Base-by-base conservation (phyloP, 768 basidiomycete species). In the Boletus edulis region DNA sequence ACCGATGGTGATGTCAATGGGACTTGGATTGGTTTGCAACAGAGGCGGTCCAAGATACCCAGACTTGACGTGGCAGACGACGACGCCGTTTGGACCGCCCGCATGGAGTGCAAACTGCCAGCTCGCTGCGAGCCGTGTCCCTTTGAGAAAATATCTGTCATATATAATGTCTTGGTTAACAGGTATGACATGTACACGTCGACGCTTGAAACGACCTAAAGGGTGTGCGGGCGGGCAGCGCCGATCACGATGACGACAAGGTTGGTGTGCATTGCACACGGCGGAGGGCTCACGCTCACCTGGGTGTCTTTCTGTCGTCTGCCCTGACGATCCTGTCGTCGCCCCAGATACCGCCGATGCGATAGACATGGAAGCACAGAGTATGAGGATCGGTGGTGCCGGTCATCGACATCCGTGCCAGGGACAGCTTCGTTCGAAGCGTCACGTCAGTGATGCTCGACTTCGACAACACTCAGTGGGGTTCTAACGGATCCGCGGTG, bases 321-420 rank as follows among this genome's bases (percentile, higher is more conserved):
- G 46, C 67, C 43, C 52, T 62, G 56, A 71, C 41, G 46, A 71
- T 52, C 53, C 55, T 70, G 51, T 69, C 64, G 22, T 72, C 66
- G 18, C 63, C 49, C 56, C 67, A 67, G 14, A 71, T 50, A 17
- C 67, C 54, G 0, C 71, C 71, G 11, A 59, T 49, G 1, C 67
- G 62, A 49, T 71, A 71, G 46, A 71, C 54, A 38, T 71, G 69
- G 13, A 71, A 49, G 46, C 57, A 61, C 52, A 61, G 22, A 5
- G 65, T 55, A 24, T 13, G 46, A 9, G 51, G 24, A 17, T 55
- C 53, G 20, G 22, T 35, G 14, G 37, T 9, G 12, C 34, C 34
- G 34, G 34, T 11, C 34, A 14, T 14, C 12, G 34, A 35, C 59
- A 52, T 61, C 5, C 35, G 29, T 22, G 37, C 41, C 17, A 15